Evolutionary conservation across 129 eudicot genomes (phyloP).

Genomic region (Calendula officinalis): DNA sequence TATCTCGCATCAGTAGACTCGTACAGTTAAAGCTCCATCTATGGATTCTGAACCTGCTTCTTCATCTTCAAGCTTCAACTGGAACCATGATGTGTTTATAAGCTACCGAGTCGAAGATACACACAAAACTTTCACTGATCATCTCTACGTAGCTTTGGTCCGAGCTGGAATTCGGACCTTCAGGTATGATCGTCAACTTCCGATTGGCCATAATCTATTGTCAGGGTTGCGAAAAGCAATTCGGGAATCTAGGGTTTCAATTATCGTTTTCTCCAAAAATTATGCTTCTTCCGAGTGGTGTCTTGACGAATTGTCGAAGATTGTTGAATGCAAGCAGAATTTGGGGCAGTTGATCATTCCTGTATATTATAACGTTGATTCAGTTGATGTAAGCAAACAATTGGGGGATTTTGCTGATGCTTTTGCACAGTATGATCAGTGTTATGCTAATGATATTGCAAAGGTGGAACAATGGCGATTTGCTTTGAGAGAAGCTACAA

Average conservation of each 20-base stretch:
- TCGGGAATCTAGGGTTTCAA: slow-evolving; percentile 3
- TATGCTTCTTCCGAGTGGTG: slow-evolving; percentile 20
- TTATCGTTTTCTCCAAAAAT: slow-evolving; percentile 8
- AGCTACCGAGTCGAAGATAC: slow-evolving; percentile 13
- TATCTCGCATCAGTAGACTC: no score
- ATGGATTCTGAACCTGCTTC: background rate
- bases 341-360: slow-evolving; percentile 12
- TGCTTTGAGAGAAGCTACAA: slow-evolving; percentile 5
- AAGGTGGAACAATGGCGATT: slow-evolving; percentile 22
- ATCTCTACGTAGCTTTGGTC: slow-evolving; percentile 9
- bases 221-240: slow-evolving; percentile 2
- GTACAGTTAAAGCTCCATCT: no score
- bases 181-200: slow-evolving; percentile 14
- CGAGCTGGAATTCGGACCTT: slow-evolving; percentile 20
- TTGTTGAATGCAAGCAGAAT: slow-evolving; percentile 8
- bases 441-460: slow-evolving; percentile 5
- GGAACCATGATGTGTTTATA: slow-evolving; percentile 6
- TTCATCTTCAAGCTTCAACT: background rate
- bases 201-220: slow-evolving; percentile 6
- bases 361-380: slow-evolving; percentile 11
- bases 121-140: slow-evolving; percentile 15
- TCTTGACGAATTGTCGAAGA: slow-evolving; percentile 19
- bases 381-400: slow-evolving; percentile 5
- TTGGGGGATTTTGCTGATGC: slow-evolving; percentile 15
- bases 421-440: slow-evolving; percentile 14